Evolutionary conservation across 371 early-diverging fungal genomes (phyloP).

Genomic region (Rhizopus sp.): DNA sequence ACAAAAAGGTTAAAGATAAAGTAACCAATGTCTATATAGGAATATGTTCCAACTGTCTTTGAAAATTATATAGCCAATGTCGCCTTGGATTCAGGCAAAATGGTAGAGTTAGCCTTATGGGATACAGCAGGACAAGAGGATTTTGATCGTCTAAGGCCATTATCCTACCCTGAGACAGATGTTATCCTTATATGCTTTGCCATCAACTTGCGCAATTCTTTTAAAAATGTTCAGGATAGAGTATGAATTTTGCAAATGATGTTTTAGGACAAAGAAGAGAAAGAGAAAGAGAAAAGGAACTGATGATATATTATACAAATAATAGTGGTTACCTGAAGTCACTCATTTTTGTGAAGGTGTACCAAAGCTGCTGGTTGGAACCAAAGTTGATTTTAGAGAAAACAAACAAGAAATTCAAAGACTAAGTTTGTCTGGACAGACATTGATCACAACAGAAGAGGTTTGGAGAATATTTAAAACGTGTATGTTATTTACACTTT

Average conservation of each 20-base stretch:
- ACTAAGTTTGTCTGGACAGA: constrained; percentile 21
- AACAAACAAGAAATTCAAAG: constrained; percentile 25
- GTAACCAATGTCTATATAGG: constrained; percentile 19
- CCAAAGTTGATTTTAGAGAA: constrained; percentile 58
- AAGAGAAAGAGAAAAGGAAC: not conserved
- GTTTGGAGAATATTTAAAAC: constrained; percentile 1
- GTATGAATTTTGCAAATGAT: constrained; percentile 17
- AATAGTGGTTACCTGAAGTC: constrained; percentile 84
- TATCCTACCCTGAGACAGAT: constrained; percentile 77
- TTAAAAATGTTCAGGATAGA: constrained; percentile 66
- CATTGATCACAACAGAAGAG: constrained; percentile 24
- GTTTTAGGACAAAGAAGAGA: not conserved
- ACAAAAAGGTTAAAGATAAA: not conserved
- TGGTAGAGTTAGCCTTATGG: constrained; percentile 69
- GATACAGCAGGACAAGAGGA: constrained; percentile 93
- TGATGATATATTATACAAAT: not conserved
- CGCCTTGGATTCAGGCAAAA: constrained; percentile 61
- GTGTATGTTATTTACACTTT: not conserved
- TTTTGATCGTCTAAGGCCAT: constrained; percentile 81
- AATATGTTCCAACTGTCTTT: constrained; percentile 77
- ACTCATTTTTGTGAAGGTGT: constrained; percentile 81
- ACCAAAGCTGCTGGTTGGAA: constrained; percentile 88
- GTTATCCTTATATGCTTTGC: constrained; percentile 75
- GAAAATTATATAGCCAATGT: constrained; percentile 72
- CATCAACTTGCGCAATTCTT: constrained; percentile 65